phyloP scores from a whole-genome alignment of 2,329 filamentous ascomycete genomes.

The Exserohilum turcica region DNA sequence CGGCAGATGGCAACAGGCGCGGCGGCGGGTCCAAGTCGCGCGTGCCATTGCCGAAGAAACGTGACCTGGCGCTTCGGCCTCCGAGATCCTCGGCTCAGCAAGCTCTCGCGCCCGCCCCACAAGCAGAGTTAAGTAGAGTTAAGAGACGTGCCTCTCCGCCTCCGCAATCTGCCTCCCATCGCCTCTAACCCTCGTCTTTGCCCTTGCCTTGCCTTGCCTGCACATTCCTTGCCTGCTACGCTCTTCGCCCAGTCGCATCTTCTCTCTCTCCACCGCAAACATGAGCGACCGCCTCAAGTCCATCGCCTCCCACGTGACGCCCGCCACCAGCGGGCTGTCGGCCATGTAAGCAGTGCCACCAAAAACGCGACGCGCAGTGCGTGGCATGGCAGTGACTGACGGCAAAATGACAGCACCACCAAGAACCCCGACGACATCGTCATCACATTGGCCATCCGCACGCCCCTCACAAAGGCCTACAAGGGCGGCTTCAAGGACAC shows the following conservation, averaged over 20 bases:
- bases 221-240: constrained; percentile 3
- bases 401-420: constrained; percentile 65
- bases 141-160: constrained; percentile 18
- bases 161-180: constrained; percentile 17
- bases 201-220: not conserved
- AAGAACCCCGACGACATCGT: constrained; percentile 97
- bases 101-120: constrained; percentile 17
- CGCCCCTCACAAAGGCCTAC: constrained; percentile 82
- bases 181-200: not conserved
- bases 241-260: not conserved
- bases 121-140: constrained; percentile 21
- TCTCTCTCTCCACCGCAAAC: constrained; percentile 9
- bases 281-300: constrained; percentile 79
- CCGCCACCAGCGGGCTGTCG: constrained; percentile 71
- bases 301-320: constrained; percentile 83
- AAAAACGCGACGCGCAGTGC: not conserved
- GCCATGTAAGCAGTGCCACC: constrained; percentile 68
- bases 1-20: not conserved
- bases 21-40: not conserved
- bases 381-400: constrained; percentile 12
- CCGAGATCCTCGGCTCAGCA: constrained; percentile 18
- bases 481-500: constrained; percentile 98
- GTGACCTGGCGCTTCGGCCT: constrained; percentile 12
- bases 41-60: constrained; percentile 12
- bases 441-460: constrained; percentile 89